Percentiles rank a stretch among this genome's conserved stretches.
phyloP scores from a whole-genome alignment of 108 stramenopile genomes.

The Skeletonema marinoi region DNA sequence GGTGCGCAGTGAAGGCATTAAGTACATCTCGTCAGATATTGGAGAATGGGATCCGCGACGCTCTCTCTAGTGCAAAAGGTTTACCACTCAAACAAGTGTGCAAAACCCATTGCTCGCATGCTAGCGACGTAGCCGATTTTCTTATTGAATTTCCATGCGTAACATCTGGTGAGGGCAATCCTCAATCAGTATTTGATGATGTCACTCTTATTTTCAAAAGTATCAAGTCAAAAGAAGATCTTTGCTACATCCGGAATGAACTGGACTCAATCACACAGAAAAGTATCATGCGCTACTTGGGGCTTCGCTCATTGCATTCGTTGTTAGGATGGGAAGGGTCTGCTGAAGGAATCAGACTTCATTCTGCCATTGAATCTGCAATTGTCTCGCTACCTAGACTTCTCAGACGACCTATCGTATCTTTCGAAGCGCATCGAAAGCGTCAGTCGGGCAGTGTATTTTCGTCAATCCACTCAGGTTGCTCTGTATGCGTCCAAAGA shows the following conservation, averaged over 20 bases:
- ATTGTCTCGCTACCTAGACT: conserved; percentile 51
- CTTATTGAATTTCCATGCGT: conserved; percentile 26
- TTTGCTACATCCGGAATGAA: conserved; percentile 37
- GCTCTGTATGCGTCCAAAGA: conserved; percentile 20
- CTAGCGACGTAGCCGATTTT: conserved; percentile 22
- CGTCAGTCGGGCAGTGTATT: conserved; percentile 5
- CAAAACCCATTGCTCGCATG: conserved; percentile 17
- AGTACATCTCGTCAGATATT: conserved; percentile 54
- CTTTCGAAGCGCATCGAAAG: background rate
- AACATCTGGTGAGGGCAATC: background rate
- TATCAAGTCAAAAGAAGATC: conserved; percentile 34
- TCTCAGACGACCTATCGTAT: conserved; percentile 33
- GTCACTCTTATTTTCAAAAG: conserved; percentile 30
- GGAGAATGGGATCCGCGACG: conserved; percentile 67
- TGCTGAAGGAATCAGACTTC: conserved; percentile 20
- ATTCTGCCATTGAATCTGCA: conserved; percentile 46
- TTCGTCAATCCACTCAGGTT: conserved; percentile 24
- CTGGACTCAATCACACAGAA: conserved; percentile 46
- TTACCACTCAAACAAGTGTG: conserved; percentile 17
- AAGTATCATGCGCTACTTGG: conserved; percentile 50
- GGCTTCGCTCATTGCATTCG: conserved; percentile 42
- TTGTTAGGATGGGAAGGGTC: conserved; percentile 24
- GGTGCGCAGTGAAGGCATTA: conserved; percentile 40
- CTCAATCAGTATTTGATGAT: conserved; percentile 22
- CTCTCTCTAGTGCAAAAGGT: conserved; percentile 17